Base-by-base conservation (phyloP, 2,329 filamentous ascomycete genomes). In the Botryosphaeria agaves region DNA sequence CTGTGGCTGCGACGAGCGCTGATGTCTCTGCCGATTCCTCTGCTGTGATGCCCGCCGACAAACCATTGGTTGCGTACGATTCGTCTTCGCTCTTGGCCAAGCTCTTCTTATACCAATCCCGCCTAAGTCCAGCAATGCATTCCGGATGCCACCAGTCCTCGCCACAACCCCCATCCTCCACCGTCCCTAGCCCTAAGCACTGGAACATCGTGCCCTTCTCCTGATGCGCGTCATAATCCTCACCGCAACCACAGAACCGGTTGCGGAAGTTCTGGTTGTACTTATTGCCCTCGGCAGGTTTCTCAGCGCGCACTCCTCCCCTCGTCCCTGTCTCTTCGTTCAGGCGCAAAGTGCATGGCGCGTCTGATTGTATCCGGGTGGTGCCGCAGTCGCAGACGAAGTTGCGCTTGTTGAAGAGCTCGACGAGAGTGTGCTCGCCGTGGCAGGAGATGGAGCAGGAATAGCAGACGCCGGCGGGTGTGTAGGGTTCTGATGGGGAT, bases 131-230 rank as follows among this genome's bases (percentile, higher is more conserved):
- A 29, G 93, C 72, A 5, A 95, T 59, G 48, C 87, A 95, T 37
- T 89, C 84, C 0, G 87, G 83, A 56, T 95, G 87, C 66, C 83
- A 95, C 87, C 87, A 95, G 48, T 95, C 87, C 56, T 95, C 87
- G 8, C 87, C 87, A 53, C 87, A 95, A 4, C 85, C 87, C 11
- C 85, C 85, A 1, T 76, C 75, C 40, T 87, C 78, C 8, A 69
- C 64, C 0, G 72, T 77, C 1, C 83, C 84, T 1, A 95, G 60
- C 0, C 87, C 87, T 2, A 95, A 53, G 48, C 89, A 98, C 52
- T 98, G 89, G 43, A 91, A 98, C 89, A 98, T 98, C 23, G 85
- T 95, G 0, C 87, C 87, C 43, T 87, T 91, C 50, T 98, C 84
- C 48, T 80, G 66, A 28, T 87, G 70, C 0, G 87, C 73, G 48